These are phyloP conservation scores for Aotearoamyces nothofagi DNA, from an alignment of 2,329 filamentous ascomycete species.

Conservation along the genomic window DNA sequence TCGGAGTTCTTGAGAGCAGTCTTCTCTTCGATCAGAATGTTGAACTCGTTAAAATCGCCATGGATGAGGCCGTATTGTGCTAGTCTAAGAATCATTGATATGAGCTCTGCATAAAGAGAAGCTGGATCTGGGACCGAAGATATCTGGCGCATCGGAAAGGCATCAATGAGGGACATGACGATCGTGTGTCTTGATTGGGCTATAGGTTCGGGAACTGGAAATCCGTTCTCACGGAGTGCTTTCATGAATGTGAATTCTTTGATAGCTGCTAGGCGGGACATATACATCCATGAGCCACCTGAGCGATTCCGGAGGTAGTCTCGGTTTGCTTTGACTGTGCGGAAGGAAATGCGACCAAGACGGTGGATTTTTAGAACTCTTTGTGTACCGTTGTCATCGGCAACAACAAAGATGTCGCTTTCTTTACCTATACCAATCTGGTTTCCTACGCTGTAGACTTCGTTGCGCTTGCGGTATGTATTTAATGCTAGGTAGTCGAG, in stretches of 20 bases:
- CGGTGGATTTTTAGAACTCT: constrained; percentile 90
- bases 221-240: constrained; percentile 67
- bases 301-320: constrained; percentile 79
- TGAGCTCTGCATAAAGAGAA: constrained; percentile 78
- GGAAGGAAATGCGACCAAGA: constrained; percentile 89
- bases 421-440: constrained; percentile 96
- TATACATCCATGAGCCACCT: constrained; percentile 93
- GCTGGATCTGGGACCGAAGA: constrained; percentile 71
- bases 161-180: constrained; percentile 88
- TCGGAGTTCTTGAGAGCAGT: constrained; percentile 22
- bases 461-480: constrained; percentile 64
- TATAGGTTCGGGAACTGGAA: constrained; percentile 77
- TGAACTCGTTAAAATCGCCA: constrained; percentile 99
- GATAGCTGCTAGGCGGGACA: constrained; percentile 80
- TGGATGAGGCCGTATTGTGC: constrained; percentile 85
- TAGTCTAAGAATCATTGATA: constrained; percentile 69
- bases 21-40: constrained; percentile 81
- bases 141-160: constrained; percentile 82
- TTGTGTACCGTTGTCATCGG: constrained; percentile 62
- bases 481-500: constrained; percentile 96
- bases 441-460: constrained; percentile 83
- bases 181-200: constrained; percentile 89
- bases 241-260: constrained; percentile 95
- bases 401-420: constrained; percentile 91
- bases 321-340: constrained; percentile 87